Evolutionary conservation across 495 filamentous ascomycete genomes (phyloP).

Genomic region (Polyplosphaeria fusca): DNA sequence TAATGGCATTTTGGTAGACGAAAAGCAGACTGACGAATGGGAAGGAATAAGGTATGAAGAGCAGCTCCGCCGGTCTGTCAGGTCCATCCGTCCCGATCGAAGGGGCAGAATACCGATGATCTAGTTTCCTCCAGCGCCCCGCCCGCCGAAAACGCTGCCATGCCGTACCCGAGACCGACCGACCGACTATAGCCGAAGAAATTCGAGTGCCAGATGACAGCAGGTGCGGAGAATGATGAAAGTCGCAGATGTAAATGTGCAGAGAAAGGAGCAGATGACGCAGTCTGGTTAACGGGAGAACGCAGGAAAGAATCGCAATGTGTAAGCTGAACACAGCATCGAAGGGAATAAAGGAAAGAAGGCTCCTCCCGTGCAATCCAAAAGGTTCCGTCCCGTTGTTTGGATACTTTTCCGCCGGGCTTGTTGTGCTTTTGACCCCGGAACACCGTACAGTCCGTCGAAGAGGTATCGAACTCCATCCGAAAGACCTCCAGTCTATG

Average conservation of each 20-base stretch:
- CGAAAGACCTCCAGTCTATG: conserved; percentile 27
- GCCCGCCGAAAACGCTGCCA: conserved; percentile 2
- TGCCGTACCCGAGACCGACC: conserved; percentile 19
- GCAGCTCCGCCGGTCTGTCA: conserved; percentile 9
- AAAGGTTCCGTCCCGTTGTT: neutral
- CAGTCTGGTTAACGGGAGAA: conserved; percentile 4
- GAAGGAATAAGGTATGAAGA: neutral
- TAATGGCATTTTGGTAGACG: too few species aligned
- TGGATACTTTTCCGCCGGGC: conserved; percentile 24
- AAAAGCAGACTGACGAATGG: neutral
- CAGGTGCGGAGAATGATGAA: conserved; percentile 7
- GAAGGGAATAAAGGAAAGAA: neutral
- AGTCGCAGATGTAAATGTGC: conserved; percentile 5
- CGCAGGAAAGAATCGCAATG: neutral
- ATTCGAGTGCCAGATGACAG: neutral
- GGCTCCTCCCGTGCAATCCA: conserved; percentile 4
- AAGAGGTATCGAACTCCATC: conserved; percentile 30
- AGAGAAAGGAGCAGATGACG: conserved; percentile 1
- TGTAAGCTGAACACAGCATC: neutral
- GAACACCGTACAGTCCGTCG: conserved; percentile 19
- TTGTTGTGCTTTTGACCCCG: conserved; percentile 11
- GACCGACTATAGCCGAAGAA: conserved; percentile 15
- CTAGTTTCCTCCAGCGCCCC: conserved; percentile 12
- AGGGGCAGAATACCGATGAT: too few species aligned
- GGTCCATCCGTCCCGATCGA: too few species aligned